Percentiles rank a stretch among this genome's conserved stretches.
Evolutionary conservation across 2,329 filamentous ascomycete species (phyloP).

Genomic region (Teratosphaeria gauchensis): DNA sequence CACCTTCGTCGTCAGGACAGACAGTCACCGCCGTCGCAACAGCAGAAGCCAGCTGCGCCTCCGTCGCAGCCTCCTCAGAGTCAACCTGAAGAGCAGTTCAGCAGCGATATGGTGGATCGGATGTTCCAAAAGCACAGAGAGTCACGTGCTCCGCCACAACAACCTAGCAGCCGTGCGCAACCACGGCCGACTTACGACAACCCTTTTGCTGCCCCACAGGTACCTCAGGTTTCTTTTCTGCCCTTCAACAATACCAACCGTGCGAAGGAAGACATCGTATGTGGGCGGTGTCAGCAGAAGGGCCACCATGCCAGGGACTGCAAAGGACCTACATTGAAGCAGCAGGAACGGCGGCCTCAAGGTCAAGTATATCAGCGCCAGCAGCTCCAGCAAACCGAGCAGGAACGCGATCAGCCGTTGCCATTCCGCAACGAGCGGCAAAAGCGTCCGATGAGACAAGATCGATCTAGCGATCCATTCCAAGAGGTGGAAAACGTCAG

Average conservation of each 20-base stretch:
- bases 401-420: background rate
- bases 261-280: slow-evolving; percentile 1
- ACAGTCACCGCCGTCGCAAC: background rate
- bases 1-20: slow-evolving; percentile 13
- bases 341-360: slow-evolving; percentile 6
- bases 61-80: background rate
- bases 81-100: background rate
- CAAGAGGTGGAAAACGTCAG: background rate
- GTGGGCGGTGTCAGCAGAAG: slow-evolving; percentile 9
- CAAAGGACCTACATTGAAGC: background rate
- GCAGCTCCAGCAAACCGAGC: background rate
- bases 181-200: background rate
- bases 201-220: background rate
- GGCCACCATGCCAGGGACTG: slow-evolving; percentile 15
- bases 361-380: background rate
- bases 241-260: background rate
- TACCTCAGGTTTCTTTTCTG: background rate
- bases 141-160: background rate
- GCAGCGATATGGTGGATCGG: background rate
- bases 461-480: background rate
- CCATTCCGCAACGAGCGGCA: background rate
- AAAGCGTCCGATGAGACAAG: background rate
- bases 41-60: slow-evolving; percentile 2
- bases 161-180: background rate
- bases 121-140: background rate